phyloP scores from a whole-genome alignment of 2,329 filamentous ascomycete genomes.

The Cadophora sp. region DNA sequence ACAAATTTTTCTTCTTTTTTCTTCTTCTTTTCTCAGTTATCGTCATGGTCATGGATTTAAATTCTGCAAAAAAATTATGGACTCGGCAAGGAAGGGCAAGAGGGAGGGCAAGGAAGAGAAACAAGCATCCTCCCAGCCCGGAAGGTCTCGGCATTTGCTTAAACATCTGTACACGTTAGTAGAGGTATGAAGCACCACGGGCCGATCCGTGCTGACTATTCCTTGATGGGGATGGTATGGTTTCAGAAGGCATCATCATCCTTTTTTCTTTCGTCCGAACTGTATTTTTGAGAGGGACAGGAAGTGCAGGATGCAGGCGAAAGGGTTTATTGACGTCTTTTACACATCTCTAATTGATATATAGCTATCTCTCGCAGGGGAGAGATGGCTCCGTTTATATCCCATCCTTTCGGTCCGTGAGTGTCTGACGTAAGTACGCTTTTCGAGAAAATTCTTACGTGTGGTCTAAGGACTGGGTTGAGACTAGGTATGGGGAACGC shows the following conservation, averaged over 20 bases:
- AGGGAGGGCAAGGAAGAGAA: background rate
- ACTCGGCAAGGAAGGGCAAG: background rate
- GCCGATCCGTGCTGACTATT: constrained; percentile 1
- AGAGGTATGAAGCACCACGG: background rate
- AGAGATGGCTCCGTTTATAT: background rate
- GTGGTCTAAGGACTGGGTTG: background rate
- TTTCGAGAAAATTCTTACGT: background rate
- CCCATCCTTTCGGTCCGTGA: background rate
- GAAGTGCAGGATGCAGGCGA: too few species aligned
- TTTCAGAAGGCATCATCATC: too few species aligned
- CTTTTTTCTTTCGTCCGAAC: too few species aligned
- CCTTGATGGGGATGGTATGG: background rate
- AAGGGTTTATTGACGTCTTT: too few species aligned
- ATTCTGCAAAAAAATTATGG: background rate
- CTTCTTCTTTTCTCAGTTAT: background rate
- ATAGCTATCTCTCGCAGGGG: too few species aligned
- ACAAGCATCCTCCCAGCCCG: constrained; percentile 7
- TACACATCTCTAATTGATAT: too few species aligned
- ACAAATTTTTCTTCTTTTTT: too few species aligned
- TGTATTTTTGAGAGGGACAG: too few species aligned
- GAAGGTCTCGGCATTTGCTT: constrained; percentile 1
- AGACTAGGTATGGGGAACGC: too few species aligned
- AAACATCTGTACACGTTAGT: background rate
- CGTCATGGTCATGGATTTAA: background rate
- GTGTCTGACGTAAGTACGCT: too few species aligned